Base-by-base conservation (phyloP, 768 basidiomycete species). In the Terana coerulea region DNA sequence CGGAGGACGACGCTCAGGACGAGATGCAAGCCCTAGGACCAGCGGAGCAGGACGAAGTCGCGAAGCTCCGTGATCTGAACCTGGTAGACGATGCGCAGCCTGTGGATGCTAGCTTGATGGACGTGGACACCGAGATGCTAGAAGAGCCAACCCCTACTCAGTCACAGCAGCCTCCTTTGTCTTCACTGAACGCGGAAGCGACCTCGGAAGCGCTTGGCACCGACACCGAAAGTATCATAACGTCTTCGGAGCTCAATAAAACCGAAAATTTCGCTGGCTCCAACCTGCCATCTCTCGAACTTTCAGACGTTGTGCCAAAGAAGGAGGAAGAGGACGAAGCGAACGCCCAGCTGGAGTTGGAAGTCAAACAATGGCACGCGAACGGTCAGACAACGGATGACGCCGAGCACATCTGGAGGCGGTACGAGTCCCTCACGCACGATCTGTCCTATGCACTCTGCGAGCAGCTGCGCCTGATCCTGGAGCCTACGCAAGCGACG, bases 391-490 rank as follows among this genome's bases (percentile, higher is more conserved):
- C 82, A 2, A 67, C 71, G 21, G 67, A 72, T 40, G 71, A 71
- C 5, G 83, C 86, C 0, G 84, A 87, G 58, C 79, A 80, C 48
- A 77, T 95, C n/a, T 99, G 97, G 97, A 83, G 88, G 11, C 73
- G 84, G 14, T 99, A 99, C 70, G 88, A 90, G 59, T 84, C 88
- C 3, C 73, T 97, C 57, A 98, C 97, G 0, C 85, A 91, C 49
- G 86, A 95, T 53, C 81, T 99, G 35, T 89, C 97, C 1, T 91
- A 90, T 60, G 78, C 85, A 2, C 82, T 99, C 19, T 98, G 95
- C 64, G 97, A 98, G 69, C 95, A 98, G 64, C 81, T 98, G 15
- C 89, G 97, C 22, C 86, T 98, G 29, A 95, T 98, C 65, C 79
- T 99, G 31, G 94, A 95, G 56, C 97, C 97, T 0, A 98, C 95